Base-by-base conservation (phyloP, 2,329 filamentous ascomycete genomes). In the Aspergillus sp. region DNA sequence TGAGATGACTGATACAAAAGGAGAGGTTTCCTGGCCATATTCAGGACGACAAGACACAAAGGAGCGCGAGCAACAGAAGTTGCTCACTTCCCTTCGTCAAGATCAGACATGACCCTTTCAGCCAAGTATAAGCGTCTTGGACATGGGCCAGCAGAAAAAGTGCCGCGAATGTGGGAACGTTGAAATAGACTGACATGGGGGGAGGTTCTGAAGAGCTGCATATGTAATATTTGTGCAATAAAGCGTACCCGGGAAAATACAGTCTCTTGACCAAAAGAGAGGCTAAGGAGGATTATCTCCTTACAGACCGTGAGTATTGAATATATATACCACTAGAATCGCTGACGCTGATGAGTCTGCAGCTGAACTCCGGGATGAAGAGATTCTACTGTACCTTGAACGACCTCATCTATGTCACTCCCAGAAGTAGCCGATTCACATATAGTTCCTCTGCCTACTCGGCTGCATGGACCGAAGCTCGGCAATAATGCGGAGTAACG, bases 171-270 rank as follows among this genome's bases (percentile, higher is more conserved):
- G 94, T 70, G 81, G 78, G 1, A 88, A 81, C 49, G 65, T 92
- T 43, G 94, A 97, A 74, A 92, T 99, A 56, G 94, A 99, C 73
- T 96, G 87, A 89, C 94, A 51, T 97, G 92, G 91, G 87, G 92
- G 47, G 92, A 96, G 60, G 81, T 90, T 2, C 92, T 97, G 60
- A 76, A 79, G 22, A 83, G 87, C 55, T 79, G 81, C 47, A 82
- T 99, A 13, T 99, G 94, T 75, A 80, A 82, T 56, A 75, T 76
- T 14, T 99, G n/a, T n/a, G n/a, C n/a, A n/a, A n/a, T n/a, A n/a
- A n/a, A n/a, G n/a, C 94, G 63, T 78, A 79, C 20, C 91, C 93
- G 0, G 93, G 97, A 56, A 96, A 93, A 71, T 99, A 99, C 75
- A 95, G 88, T 57, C 79, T 99, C 10, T 77, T 99, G 56, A 99